phyloP scores from a whole-genome alignment of 805 yeast genomes.

The Metschnikowia lachancei region DNA sequence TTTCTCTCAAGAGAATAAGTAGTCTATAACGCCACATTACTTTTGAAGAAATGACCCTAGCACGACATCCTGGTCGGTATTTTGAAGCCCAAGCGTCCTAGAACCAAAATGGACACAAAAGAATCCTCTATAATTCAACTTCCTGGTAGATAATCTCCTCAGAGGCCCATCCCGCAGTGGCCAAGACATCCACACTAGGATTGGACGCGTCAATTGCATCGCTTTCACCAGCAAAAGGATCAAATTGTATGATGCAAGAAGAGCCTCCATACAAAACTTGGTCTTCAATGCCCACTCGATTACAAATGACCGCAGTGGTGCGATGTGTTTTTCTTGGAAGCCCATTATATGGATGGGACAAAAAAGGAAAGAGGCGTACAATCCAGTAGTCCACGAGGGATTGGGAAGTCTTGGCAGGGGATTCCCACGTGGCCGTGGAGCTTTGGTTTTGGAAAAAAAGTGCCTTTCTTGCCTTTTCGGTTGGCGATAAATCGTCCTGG shows the following conservation, averaged over 20 bases:
- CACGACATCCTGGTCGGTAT: too few species aligned
- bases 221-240: slow-evolving; percentile 29
- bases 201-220: slow-evolving; percentile 32
- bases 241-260: slow-evolving; percentile 54
- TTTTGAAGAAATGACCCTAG: too few species aligned
- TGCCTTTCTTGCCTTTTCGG: slow-evolving; percentile 16
- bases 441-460: slow-evolving; percentile 5
- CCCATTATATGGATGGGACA: slow-evolving; percentile 35
- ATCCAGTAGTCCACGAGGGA: slow-evolving; percentile 66
- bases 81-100: too few species aligned
- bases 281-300: slow-evolving; percentile 77
- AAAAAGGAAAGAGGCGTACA: slow-evolving; percentile 61
- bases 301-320: slow-evolving; percentile 53
- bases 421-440: slow-evolving; percentile 2
- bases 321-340: slow-evolving; percentile 23
- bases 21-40: too few species aligned
- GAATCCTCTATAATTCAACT: slow-evolving; percentile 43
- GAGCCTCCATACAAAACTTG: slow-evolving; percentile 68
- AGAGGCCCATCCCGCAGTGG: slow-evolving; percentile 57
- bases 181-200: slow-evolving; percentile 51
- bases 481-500: slow-evolving; percentile 17
- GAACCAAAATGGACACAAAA: too few species aligned
- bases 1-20: too few species aligned
- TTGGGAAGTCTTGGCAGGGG: slow-evolving; percentile 13
- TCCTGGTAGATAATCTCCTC: slow-evolving; percentile 67